Percentiles rank a stretch among this genome's conserved stretches.
phyloP scores from a whole-genome alignment of 768 basidiomycete species.

The Suillus subalutaceus region DNA sequence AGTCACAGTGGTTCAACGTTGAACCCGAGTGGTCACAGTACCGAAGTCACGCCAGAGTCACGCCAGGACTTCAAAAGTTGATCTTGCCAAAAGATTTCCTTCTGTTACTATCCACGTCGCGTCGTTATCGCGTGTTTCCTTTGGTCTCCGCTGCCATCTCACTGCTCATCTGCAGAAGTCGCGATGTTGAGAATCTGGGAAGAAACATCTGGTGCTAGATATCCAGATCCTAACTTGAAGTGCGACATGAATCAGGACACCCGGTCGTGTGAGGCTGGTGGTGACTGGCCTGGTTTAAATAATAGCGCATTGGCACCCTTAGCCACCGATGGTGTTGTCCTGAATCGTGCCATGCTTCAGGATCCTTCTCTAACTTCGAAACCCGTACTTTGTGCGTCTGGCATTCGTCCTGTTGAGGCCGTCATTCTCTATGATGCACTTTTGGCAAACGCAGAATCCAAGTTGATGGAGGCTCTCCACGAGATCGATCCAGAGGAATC shows the following conservation, averaged over 20 bases:
- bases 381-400: constrained; percentile 35
- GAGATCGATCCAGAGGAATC: constrained; percentile 44
- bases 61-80: not conserved
- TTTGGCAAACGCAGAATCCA: constrained; percentile 37
- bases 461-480: constrained; percentile 50
- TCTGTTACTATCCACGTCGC: not conserved
- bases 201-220: constrained; percentile 48
- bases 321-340: constrained; percentile 14
- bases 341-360: constrained; percentile 13
- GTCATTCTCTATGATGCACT: constrained; percentile 56
- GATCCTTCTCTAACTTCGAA: constrained; percentile 19
- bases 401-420: constrained; percentile 49
- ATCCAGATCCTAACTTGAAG: constrained; percentile 12
- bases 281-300: constrained; percentile 28
- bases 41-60: not conserved
- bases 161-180: not conserved
- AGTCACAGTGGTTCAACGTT: not conserved
- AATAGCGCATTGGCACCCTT: constrained; percentile 20
- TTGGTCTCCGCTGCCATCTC: not conserved
- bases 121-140: not conserved
- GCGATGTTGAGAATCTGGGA: constrained; percentile 56
- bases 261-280: constrained; percentile 32
- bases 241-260: constrained; percentile 24
- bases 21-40: not conserved
- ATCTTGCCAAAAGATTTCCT: not conserved